These are phyloP conservation scores for Cubamyces sp. DNA, from an alignment of 768 basidiomycete genomes.

Conservation along the genomic window DNA sequence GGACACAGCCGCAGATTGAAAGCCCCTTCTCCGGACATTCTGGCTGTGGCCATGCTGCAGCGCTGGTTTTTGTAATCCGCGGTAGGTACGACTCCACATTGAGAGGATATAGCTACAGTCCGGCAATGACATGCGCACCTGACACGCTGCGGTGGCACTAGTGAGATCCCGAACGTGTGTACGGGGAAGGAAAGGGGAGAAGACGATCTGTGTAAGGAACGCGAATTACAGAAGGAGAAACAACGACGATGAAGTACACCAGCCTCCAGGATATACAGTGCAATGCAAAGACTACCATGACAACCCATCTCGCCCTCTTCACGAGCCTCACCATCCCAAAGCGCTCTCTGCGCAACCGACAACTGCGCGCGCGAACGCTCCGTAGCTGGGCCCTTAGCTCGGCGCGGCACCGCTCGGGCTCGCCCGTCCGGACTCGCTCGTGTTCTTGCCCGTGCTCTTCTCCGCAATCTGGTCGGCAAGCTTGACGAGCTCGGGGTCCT, in stretches of 20 bases:
- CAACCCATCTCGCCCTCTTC: conserved; percentile 4
- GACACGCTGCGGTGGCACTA: too few species aligned
- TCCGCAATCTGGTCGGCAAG: conserved; percentile 33
- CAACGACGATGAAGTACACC: conserved; percentile 23
- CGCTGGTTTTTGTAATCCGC: too few species aligned
- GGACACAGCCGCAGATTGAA: too few species aligned
- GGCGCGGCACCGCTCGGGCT: conserved; percentile 18
- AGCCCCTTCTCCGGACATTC: too few species aligned
- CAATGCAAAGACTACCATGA: conserved; percentile 26
- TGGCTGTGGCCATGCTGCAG: too few species aligned
- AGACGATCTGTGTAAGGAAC: conserved; percentile 2
- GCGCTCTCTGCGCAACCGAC: background rate
- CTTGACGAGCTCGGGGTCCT: conserved; percentile 34
- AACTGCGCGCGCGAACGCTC: background rate
- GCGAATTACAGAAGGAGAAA: conserved; percentile 15
- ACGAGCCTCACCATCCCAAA: background rate
- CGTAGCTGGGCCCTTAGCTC: conserved; percentile 10
- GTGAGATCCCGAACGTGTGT: too few species aligned
- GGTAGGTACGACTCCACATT: too few species aligned
- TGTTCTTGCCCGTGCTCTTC: conserved; percentile 21
- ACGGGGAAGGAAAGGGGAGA: background rate
- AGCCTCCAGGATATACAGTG: conserved; percentile 28
- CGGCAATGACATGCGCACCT: too few species aligned
- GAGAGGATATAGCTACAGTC: too few species aligned
- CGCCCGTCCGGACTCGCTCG: conserved; percentile 24